Evolutionary conservation across 768 basidiomycete species (phyloP), one percentile per base, ranked within the genome.

Genomic region (Pulveroboletus sp.): DNA sequence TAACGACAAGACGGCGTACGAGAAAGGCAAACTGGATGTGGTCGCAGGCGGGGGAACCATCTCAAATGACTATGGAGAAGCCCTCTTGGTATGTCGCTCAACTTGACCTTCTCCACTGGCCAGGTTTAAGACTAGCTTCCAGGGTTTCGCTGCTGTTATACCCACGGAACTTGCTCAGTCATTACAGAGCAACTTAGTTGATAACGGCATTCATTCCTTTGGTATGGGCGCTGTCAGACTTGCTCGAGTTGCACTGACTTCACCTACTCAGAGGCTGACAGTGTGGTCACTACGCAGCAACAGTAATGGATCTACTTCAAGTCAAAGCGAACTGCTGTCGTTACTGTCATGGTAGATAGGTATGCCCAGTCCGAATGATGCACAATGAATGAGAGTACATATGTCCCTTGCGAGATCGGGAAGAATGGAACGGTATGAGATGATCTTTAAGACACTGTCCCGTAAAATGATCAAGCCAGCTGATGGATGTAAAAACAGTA

Each of bases 71-170:
- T 27, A 36, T 23, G 58, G 48, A 14, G 1, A 6, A 0, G 5
- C 2, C 7, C 4, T 50, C 7, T 4, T 34, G 43, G 62, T 51
- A 43, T 1, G 41, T 47, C 27, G 6, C 13, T 13, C 12, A 16
- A 11, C 27, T 40, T 5, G 3, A 33, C 40, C 9, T 5, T 29
- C 2, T 46, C 20, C 6, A 29, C 40, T 12, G 8, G 21, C 12
- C 7, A 29, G 4, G 20, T 37, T 39, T 16, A 14, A 43, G 1
- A 5, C 4, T 6, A 17, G 16, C 27, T 12, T 40, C 8, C 19
- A 65, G 62, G 49, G 54, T 17, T 62, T 63, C 52, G 39, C 49
- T 2, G 62, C 57, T n/a, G 13, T 10, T 36, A 50, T 63, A 4
- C 47, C 62, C 5, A 12, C 11, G 0, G 1, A 19, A 14, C 1